Conservation (phyloP, 257 asterid species). For the Petrea volubilis region DNA sequence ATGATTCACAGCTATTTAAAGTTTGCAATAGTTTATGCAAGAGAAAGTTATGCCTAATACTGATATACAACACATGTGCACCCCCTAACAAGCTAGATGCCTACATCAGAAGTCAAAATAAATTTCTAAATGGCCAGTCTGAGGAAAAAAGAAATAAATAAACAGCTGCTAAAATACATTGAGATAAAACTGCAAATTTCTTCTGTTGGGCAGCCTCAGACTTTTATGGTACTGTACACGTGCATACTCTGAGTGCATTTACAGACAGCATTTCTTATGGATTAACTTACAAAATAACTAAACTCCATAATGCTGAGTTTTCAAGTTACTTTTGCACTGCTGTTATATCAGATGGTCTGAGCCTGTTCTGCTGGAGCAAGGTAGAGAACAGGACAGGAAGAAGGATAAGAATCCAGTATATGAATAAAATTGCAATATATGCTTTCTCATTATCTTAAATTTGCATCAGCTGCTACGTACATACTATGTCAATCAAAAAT, state of each 20-base stretch:
- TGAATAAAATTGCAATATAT: too few species aligned
- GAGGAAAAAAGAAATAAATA: neutral
- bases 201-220: constrained; percentile 6
- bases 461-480: too few species aligned
- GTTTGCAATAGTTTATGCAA: constrained; percentile 16
- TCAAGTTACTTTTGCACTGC: neutral
- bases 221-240: neutral
- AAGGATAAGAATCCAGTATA: too few species aligned
- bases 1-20: constrained; percentile 13
- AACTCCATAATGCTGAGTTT: too few species aligned
- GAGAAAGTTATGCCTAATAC: neutral
- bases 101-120: neutral
- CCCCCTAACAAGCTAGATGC: too few species aligned
- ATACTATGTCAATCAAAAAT: too few species aligned
- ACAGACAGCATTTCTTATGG: neutral
- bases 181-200: neutral
- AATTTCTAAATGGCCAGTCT: neutral
- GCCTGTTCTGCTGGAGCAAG: constrained; percentile 8
- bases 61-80: neutral
- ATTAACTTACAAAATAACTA: constrained; percentile 2
- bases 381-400: too few species aligned
- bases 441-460: too few species aligned
- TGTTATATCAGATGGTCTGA: constrained; percentile 15
- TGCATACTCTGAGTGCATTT: neutral
- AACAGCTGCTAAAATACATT: neutral